These are phyloP conservation scores for Globisporangium cystogenes DNA, from an alignment of 352 stramenopile genomes.

Conservation along the genomic window DNA sequence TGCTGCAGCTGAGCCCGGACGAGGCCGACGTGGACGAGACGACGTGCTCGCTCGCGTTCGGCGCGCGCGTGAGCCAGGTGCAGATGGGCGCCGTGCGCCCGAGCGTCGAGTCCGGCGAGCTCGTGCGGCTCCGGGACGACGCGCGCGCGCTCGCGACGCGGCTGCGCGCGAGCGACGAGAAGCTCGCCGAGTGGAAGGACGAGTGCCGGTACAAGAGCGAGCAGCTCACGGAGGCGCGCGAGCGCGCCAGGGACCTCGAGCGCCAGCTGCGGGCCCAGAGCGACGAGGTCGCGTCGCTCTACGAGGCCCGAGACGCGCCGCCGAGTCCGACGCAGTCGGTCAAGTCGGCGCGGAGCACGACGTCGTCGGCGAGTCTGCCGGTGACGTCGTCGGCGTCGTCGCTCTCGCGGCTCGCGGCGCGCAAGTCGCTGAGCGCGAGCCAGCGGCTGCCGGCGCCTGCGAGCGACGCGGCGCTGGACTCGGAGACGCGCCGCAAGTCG, in stretches of 20 bases:
- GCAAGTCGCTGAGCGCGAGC: constrained; percentile 7
- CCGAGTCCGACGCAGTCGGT: constrained; percentile 43
- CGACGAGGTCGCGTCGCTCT: constrained; percentile 19
- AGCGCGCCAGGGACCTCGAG: constrained; percentile 37
- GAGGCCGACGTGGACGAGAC: constrained; percentile 79
- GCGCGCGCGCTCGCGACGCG: constrained; percentile 41
- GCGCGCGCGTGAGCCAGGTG: constrained; percentile 85
- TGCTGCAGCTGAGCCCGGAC: constrained; percentile 89
- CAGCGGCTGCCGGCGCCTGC: constrained; percentile 3
- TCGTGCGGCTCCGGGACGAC: constrained; percentile 69
- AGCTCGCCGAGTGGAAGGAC: constrained; percentile 35
- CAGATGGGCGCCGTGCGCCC: constrained; percentile 78
- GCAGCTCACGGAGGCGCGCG: constrained; percentile 35
- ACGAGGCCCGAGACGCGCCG: constrained; percentile 10
- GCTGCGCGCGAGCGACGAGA: constrained; percentile 19
- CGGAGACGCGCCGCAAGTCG: constrained; percentile 31
- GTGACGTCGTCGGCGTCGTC: constrained; percentile 12
- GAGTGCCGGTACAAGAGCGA: constrained; percentile 43
- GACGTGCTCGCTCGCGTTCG: constrained; percentile 88
- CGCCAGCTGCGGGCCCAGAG: constrained; percentile 38
- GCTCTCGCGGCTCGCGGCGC: background rate
- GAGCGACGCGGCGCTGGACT: constrained; percentile 17
- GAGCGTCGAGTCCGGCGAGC: constrained; percentile 76
- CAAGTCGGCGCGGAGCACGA: constrained; percentile 35
- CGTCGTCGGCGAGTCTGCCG: constrained; percentile 28